Percentiles rank a stretch among this genome's conserved stretches.
Conservation (phyloP, 148 eudicot species). For the Nepenthes gracilis region DNA sequence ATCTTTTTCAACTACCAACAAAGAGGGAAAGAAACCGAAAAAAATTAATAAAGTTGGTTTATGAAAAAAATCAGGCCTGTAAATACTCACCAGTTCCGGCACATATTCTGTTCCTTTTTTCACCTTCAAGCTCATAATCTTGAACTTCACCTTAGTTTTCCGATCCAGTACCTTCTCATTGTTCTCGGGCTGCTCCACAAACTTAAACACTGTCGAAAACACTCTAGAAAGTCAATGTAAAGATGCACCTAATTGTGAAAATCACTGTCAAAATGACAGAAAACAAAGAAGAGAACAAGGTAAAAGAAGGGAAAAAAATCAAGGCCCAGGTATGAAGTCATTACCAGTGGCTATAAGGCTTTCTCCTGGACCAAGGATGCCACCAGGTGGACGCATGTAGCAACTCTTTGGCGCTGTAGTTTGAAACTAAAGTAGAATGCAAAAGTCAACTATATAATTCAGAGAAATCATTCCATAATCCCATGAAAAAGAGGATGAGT, state of each 20-base stretch:
- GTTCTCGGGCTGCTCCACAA: slow-evolving; percentile 45
- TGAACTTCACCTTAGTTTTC: slow-evolving; percentile 43
- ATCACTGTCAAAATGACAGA: background rate
- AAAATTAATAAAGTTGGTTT: too few species aligned
- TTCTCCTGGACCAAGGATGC: slow-evolving; percentile 45
- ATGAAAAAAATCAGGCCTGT: too few species aligned
- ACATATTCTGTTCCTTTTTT: slow-evolving; percentile 32
- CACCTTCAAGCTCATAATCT: slow-evolving; percentile 52
- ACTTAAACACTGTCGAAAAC: slow-evolving; percentile 35
- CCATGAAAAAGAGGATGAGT: background rate
- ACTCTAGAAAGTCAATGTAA: background rate
- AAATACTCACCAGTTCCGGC: slow-evolving; percentile 33
- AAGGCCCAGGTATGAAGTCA: background rate
- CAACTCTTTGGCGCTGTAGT: slow-evolving; percentile 57
- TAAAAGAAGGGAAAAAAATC: background rate
- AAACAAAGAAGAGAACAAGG: background rate
- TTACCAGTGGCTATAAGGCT: slow-evolving; percentile 41
- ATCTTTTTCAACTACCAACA: too few species aligned
- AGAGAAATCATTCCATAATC: background rate
- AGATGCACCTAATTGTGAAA: background rate
- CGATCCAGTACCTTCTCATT: slow-evolving; percentile 25
- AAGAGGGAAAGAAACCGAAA: too few species aligned
- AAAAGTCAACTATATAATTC: background rate
- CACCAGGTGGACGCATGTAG: slow-evolving; percentile 55
- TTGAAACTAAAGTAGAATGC: slow-evolving; percentile 27